A percentile compares a stretch with the other conserved stretches of the same genome.
These are phyloP conservation scores for Podosphaera fusca DNA, from an alignment of 2,329 filamentous ascomycete species.

Conservation along the genomic window DNA sequence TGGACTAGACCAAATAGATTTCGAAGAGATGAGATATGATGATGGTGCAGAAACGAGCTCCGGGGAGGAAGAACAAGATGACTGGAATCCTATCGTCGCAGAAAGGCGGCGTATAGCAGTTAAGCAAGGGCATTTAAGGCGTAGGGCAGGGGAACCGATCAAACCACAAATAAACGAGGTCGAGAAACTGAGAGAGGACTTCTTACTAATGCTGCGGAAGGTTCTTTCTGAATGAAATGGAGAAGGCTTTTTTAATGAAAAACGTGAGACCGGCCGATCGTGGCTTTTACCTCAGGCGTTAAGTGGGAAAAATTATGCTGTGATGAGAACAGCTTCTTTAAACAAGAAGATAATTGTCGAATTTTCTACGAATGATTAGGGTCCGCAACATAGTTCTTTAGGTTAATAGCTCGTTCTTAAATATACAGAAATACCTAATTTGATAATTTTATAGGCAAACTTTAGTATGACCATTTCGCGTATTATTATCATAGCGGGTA, in stretches of 20 bases:
- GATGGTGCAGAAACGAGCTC: constrained; percentile 36
- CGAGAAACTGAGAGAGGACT: constrained; percentile 55
- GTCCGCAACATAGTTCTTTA: too few species aligned
- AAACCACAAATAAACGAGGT: constrained; percentile 66
- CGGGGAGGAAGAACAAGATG: constrained; percentile 42
- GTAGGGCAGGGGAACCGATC: constrained; percentile 59
- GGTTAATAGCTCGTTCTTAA: too few species aligned
- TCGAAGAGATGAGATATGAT: constrained; percentile 65
- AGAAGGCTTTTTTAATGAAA: not conserved
- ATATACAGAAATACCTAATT: too few species aligned
- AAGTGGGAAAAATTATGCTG: too few species aligned
- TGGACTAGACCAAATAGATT: constrained; percentile 64
- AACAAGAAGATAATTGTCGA: too few species aligned
- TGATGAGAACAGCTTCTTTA: too few species aligned
- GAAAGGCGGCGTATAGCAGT: constrained; percentile 60
- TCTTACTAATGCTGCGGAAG: constrained; percentile 58
- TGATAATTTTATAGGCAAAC: too few species aligned
- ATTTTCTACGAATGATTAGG: too few species aligned
- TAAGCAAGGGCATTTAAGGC: constrained; percentile 58
- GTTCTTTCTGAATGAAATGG: constrained; percentile 44
- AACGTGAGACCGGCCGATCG: too few species aligned
- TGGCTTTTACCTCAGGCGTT: too few species aligned
- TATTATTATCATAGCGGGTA: too few species aligned
- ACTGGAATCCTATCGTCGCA: constrained; percentile 67
- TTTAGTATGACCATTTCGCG: too few species aligned